These are phyloP conservation scores for Biscogniauxia marginata DNA, from an alignment of 2,329 filamentous ascomycete genomes.

Conservation along the genomic window DNA sequence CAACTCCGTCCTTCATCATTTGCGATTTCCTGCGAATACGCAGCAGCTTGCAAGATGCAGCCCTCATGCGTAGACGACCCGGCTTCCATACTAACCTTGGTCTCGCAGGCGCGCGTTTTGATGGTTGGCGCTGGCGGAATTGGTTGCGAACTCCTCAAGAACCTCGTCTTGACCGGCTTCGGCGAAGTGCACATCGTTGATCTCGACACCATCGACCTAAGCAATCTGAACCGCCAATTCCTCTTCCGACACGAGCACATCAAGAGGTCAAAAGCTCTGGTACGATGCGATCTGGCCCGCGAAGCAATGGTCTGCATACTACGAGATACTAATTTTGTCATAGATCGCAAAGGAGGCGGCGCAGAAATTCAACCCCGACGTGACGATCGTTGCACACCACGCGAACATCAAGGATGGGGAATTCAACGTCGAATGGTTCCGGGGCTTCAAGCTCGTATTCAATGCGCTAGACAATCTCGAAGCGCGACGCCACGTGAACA, in stretches of 20 bases:
- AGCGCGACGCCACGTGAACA: conserved; percentile 90
- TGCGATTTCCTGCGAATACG: not conserved
- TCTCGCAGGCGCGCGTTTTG: conserved; percentile 72
- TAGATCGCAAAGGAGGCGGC: conserved; percentile 92
- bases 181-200: conserved; percentile 93
- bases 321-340: conserved; percentile 20
- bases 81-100: conserved; percentile 33
- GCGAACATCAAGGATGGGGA: conserved; percentile 89
- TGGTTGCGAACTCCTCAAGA: conserved; percentile 96
- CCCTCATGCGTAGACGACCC: not conserved
- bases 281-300: conserved; percentile 43
- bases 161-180: conserved; percentile 88
- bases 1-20: not conserved
- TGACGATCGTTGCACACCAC: conserved; percentile 84
- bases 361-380: conserved; percentile 82
- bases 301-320: not conserved
- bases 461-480: conserved; percentile 97
- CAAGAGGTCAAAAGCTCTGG: conserved; percentile 92
- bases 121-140: conserved; percentile 97
- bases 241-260: conserved; percentile 96
- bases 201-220: conserved; percentile 96
- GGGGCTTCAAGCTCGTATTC: conserved; percentile 80
- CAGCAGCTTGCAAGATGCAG: conserved; percentile 16
- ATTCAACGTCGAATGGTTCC: conserved; percentile 89
- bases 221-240: conserved; percentile 96